Conservation (phyloP, 495 filamentous ascomycete genomes). For the Lasiosphaeria ovina region DNA sequence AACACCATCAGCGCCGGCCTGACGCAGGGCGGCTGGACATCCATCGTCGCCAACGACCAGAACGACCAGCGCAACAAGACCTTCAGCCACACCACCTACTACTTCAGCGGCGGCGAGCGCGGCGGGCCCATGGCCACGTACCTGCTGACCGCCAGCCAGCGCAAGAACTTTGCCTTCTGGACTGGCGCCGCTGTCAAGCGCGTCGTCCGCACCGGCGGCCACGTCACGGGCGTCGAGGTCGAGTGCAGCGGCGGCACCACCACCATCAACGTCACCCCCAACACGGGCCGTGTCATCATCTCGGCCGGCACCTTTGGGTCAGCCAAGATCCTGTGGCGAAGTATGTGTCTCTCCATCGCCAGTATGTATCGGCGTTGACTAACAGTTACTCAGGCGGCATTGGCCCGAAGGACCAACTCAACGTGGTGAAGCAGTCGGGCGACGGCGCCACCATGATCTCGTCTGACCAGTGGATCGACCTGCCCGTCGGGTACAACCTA, state of each 20-base stretch:
- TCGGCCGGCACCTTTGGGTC: slow-evolving; percentile 65
- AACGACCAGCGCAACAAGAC: slow-evolving; percentile 61
- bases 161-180: slow-evolving; percentile 61
- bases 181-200: slow-evolving; percentile 59
- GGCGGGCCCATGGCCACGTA: slow-evolving; percentile 72
- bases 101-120: slow-evolving; percentile 60
- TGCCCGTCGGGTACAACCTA: slow-evolving; percentile 69
- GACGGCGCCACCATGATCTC: slow-evolving; percentile 49
- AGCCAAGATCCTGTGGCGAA: slow-evolving; percentile 58
- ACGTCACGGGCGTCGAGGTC: slow-evolving; percentile 66
- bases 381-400: slow-evolving; percentile 42
- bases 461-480: slow-evolving; percentile 57
- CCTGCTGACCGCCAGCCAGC: slow-evolving; percentile 55
- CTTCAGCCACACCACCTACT: slow-evolving; percentile 60
- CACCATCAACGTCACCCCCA: slow-evolving; percentile 51
- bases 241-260: slow-evolving; percentile 54
- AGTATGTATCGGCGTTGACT: neutral
- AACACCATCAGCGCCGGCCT: slow-evolving; percentile 54
- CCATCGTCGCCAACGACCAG: slow-evolving; percentile 54
- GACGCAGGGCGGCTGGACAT: slow-evolving; percentile 55
- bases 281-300: slow-evolving; percentile 60
- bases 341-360: slow-evolving; percentile 15
- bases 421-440: slow-evolving; percentile 47
- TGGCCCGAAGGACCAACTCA: slow-evolving; percentile 54
- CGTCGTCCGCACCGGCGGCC: slow-evolving; percentile 56